Percentiles rank a stretch among this genome's conserved stretches.
phyloP scores from a whole-genome alignment of 257 asterid species.

The Solanum clarkiae region DNA sequence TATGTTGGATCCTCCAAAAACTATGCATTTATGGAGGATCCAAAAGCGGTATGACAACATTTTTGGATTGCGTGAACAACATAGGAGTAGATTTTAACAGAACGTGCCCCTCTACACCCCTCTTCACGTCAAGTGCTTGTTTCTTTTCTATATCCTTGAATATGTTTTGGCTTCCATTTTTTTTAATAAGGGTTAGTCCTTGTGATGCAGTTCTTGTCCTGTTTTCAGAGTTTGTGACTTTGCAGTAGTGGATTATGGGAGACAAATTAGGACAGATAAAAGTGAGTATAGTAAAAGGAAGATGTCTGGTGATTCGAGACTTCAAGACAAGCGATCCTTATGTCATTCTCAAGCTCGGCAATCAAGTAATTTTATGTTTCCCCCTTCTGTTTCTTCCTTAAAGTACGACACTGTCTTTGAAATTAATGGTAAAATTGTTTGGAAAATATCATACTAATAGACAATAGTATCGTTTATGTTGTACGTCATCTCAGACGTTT shows the following conservation, averaged over 20 bases:
- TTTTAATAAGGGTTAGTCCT: background rate
- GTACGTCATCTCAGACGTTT: background rate
- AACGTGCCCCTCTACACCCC: background rate
- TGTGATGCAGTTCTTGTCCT: conserved; percentile 6
- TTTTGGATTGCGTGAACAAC: background rate
- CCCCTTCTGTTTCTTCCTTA: background rate
- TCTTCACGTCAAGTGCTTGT: background rate
- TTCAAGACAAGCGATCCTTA: conserved; percentile 43
- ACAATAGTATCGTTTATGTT: background rate
- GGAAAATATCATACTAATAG: background rate
- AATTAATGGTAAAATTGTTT: background rate
- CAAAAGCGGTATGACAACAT: background rate
- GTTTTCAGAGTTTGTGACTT: background rate
- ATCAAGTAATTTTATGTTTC: conserved; percentile 15
- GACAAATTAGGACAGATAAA: conserved; percentile 24
- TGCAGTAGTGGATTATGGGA: conserved; percentile 17
- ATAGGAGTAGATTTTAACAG: background rate
- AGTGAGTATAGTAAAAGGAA: conserved; percentile 26
- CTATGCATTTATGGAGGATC: background rate
- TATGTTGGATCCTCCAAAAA: no score
- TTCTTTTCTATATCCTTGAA: background rate
- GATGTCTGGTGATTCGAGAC: conserved; percentile 27
- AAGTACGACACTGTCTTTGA: background rate
- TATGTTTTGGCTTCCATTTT: background rate
- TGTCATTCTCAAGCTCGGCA: conserved; percentile 30